Evolutionary conservation across 306 rosid genomes (phyloP).

Genomic region (Malus sieversii): DNA sequence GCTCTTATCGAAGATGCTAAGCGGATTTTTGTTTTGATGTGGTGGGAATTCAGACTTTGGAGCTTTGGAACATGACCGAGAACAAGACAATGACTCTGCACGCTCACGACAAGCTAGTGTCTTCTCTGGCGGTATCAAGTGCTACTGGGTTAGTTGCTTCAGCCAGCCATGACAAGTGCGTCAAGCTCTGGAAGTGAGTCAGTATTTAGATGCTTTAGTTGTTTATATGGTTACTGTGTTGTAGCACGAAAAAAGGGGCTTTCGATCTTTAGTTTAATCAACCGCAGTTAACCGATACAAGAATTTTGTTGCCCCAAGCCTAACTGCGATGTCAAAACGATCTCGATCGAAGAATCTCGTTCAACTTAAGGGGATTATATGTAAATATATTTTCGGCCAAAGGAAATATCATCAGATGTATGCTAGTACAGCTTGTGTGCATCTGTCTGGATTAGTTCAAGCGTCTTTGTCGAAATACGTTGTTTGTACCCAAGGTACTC

Average conservation of each 20-base stretch:
- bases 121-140: conserved; percentile 57
- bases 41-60: conserved; percentile 37
- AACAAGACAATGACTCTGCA: conserved; percentile 37
- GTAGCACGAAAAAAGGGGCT: neutral
- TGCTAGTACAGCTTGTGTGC: neutral
- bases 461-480: conserved; percentile 22
- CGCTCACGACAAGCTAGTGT: conserved; percentile 57
- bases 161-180: conserved; percentile 53
- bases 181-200: conserved; percentile 69
- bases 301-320: neutral
- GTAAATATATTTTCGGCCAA: neutral
- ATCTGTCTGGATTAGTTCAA: conserved; percentile 11
- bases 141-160: conserved; percentile 61
- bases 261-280: conserved; percentile 7
- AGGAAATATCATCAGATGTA: neutral
- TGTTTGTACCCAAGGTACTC: conserved; percentile 34
- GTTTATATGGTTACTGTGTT: conserved; percentile 1
- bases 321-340: conserved; percentile 2
- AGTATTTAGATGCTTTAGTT: neutral
- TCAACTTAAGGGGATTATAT: conserved; percentile 9
- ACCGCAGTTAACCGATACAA: conserved; percentile 21
- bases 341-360: neutral
- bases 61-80: conserved; percentile 58
- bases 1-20: neutral
- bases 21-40: conserved; percentile 2